Base-by-base conservation (phyloP, 257 asterid genomes). In the Salvia splendens region DNA sequence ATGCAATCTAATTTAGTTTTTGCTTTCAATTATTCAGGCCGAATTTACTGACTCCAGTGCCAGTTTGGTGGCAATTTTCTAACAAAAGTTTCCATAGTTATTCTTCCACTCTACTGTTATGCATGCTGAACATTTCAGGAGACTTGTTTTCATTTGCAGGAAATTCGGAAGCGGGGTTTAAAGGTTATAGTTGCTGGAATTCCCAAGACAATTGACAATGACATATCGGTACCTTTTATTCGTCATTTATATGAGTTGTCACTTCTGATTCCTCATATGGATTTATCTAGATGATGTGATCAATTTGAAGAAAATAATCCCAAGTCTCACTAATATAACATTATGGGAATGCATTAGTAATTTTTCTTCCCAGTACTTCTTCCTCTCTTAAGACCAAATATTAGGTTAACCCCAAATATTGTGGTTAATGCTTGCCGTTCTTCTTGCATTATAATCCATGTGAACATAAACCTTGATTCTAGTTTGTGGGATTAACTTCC, bases 111-210 rank as follows among this genome's bases (percentile, higher is more conserved):
- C 45, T 33, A 10, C 10, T 17, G 24, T 49, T 10, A 12, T 63
- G 15, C 17, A 16, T 52, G 53, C 65, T 58, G 30, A 67, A 62
- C 4, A 28, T 49, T 16, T 59, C 60, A 24, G 46, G 68, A 33
- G 50, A 57, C 58, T 66, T 55, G 43, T 43, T 43, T 61, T 73
- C 20, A 9, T 51, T 50, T 72, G 81, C 87, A 91, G 98, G 98
- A 91, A 83, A 48, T 86, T 61, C 86, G 98, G 47, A 79, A 64
- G 71, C 96, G 98, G 41, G 93, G 93, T 63, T 92, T 91, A 49
- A 89, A 84, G 78, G 89, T 89, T 69, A 69, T 74, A 59, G 96
- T 91, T 77, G 94, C 93, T 67, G 98, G 98, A 64, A 24, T 24
- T 24, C 30, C 30, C 30, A 24, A 24, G 30, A 24, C 30, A 24